Base-by-base conservation (phyloP, 768 basidiomycete species). In the Phylloporus rhodoxanthus region DNA sequence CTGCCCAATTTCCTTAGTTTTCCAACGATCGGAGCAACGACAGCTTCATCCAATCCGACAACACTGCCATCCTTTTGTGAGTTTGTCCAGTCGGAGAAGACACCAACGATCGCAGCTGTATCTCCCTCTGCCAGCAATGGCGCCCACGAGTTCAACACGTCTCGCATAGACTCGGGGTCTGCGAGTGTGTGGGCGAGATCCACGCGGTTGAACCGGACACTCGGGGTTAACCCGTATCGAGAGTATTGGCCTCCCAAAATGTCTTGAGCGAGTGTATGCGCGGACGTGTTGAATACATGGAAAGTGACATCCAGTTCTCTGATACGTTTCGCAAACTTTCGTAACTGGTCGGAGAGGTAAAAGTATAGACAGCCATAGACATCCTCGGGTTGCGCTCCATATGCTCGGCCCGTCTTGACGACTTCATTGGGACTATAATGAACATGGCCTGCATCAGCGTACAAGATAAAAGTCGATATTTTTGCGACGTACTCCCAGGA, bases 291-390 rank as follows among this genome's bases (percentile, higher is more conserved):
- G 29, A 59, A 63, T 2, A 75, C 42, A 17, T 54, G 53, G 45
- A 78, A 68, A 0, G 63, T 59, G 20, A 75, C 58, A 0, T 62
- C 52, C 43, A 75, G 64, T 13, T 57, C 62, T n/a, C 65, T 61
- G 34, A 76, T 56, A 8, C 73, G 72, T n/a, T 51, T 42, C 0
- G 67, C 60, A 54, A 79, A 75, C 3, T 45, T 58, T 26, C 57
- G 58, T 10, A 78, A 66, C 48, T 76, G 66, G 5, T 70, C 62
- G 1, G 68, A 62, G 23, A 78, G 56, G 54, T 65, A 70, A 47
- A 77, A 76, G 57, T 75, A 77, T 13, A 78, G 69, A 45, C 75
- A 78, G 5, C 77, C 77, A 41, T 65, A 74, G 36, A 75, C 61
- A 46, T 78, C 77, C 43, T 72, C 75, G 1, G 58, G 50, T 5